phyloP scores from a whole-genome alignment of 768 basidiomycete species.

The Leccinum aurantiacum region DNA sequence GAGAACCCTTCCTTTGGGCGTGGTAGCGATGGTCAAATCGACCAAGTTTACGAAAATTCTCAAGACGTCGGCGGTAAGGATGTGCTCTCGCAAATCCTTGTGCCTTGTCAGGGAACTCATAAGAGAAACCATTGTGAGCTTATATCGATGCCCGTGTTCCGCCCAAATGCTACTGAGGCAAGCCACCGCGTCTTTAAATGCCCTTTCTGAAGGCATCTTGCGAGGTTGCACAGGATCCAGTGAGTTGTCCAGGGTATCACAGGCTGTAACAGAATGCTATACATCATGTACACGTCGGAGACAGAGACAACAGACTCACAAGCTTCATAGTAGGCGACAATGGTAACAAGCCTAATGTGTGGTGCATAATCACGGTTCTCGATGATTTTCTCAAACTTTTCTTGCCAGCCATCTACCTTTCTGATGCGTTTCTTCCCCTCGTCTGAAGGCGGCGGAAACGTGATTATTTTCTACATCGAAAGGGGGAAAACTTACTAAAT shows the following conservation, averaged over 20 bases:
- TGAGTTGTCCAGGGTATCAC: no score
- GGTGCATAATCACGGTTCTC: background rate
- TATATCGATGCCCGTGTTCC: no score
- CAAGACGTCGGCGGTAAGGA: no score
- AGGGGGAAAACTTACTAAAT: no score
- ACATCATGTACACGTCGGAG: background rate
- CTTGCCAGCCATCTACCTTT: constrained; percentile 11
- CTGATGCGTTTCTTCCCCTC: constrained; percentile 20
- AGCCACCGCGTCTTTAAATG: constrained; percentile 1
- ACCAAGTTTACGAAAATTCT: background rate
- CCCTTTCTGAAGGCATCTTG: background rate
- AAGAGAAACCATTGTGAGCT: no score
- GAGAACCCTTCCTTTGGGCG: background rate
- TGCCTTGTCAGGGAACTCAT: no score
- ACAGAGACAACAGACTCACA: constrained; percentile 6
- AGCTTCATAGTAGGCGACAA: constrained; percentile 23
- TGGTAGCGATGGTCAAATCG: constrained; percentile 10
- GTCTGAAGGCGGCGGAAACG: background rate
- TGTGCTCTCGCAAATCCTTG: no score
- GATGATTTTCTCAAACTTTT: constrained; percentile 10
- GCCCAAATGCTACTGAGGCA: no score
- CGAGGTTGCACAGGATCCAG: background rate
- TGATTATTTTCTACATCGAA: background rate
- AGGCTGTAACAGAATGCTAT: background rate
- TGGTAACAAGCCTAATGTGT: constrained; percentile 20